phyloP scores from a whole-genome alignment of 2,329 filamentous ascomycete genomes.

The Magnaporthiopsis poae region DNA sequence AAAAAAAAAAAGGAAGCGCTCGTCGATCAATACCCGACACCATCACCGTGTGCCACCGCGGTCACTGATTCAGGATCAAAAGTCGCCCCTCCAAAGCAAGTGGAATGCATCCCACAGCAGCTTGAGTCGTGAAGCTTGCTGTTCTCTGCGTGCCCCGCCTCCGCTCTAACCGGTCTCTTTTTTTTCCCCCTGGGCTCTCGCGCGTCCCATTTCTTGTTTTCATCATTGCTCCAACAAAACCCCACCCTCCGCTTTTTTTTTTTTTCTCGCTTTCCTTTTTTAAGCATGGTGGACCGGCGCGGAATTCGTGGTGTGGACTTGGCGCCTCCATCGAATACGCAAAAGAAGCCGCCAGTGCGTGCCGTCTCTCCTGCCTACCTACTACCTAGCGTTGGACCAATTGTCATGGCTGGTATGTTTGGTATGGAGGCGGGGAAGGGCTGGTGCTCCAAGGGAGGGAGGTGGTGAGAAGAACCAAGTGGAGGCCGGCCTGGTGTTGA shows the following conservation, averaged over 20 bases:
- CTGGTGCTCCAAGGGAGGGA: neutral
- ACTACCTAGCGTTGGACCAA: neutral
- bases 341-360: neutral
- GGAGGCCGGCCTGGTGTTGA: too few species aligned
- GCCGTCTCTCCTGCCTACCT: neutral
- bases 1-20: neutral
- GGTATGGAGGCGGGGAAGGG: neutral
- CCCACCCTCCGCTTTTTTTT: neutral
- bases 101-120: too few species aligned
- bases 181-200: neutral
- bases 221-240: neutral
- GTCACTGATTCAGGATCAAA: neutral
- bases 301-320: neutral
- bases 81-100: neutral
- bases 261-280: neutral
- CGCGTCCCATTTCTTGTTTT: neutral
- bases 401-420: neutral
- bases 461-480: neutral
- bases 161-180: neutral
- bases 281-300: neutral
- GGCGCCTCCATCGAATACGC: too few species aligned
- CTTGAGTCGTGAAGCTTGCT: neutral
- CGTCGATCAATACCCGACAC: neutral
- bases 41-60: neutral
- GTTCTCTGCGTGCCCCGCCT: neutral